Conservation (phyloP, 805 yeast genomes). For the Metschnikowia reukaufii region DNA sequence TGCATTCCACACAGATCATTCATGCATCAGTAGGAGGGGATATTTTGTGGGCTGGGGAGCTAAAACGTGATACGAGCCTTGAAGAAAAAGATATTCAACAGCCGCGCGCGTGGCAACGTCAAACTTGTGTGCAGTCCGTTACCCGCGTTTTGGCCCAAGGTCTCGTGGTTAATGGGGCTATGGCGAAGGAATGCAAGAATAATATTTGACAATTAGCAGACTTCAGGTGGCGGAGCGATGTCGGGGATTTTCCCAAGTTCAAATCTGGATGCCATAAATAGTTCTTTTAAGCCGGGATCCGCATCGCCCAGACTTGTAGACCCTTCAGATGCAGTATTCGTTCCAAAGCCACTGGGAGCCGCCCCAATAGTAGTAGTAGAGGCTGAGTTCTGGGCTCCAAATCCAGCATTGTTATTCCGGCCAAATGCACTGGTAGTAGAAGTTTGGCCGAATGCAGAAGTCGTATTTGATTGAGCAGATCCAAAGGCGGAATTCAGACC, state of each 20-base stretch:
- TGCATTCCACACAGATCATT: conserved; percentile 92
- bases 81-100: not conserved
- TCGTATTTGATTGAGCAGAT: not conserved
- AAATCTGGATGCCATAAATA: conserved; percentile 51
- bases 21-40: conserved; percentile 9
- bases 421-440: conserved; percentile 4
- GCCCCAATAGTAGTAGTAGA: not conserved
- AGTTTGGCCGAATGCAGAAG: conserved; percentile 1
- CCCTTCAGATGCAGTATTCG: not conserved
- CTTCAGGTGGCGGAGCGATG: conserved; percentile 60
- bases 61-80: too few species aligned
- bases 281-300: conserved; percentile 41
- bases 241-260: conserved; percentile 70
- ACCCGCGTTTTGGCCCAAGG: not conserved
- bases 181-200: too few species aligned
- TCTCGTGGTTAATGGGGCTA: too few species aligned
- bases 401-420: too few species aligned
- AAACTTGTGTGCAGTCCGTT: not conserved
- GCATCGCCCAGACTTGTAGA: conserved; percentile 32
- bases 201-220: too few species aligned
- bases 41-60: not conserved
- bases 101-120: not conserved
- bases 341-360: not conserved
- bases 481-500: conserved; percentile 1
- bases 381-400: not conserved